phyloP scores from a whole-genome alignment of 2,329 filamentous ascomycete genomes.

The Cladosporium sp. region DNA sequence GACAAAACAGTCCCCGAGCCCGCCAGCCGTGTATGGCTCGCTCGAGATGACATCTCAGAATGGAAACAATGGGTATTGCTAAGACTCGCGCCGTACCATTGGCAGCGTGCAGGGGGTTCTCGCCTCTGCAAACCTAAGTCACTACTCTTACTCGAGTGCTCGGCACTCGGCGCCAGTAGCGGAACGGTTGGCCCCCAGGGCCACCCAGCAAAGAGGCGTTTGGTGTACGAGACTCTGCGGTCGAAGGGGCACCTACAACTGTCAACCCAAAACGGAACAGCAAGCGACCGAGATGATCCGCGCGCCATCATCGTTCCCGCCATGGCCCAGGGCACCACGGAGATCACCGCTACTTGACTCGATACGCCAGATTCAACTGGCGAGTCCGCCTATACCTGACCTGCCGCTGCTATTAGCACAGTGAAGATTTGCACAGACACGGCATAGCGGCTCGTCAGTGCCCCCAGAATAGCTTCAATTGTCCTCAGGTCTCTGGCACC shows the following conservation, averaged over 20 bases:
- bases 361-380: conserved; percentile 6
- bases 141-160: conserved; percentile 3
- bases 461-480: neutral
- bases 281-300: conserved; percentile 4
- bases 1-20: neutral
- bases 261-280: conserved; percentile 3
- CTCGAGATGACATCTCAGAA: conserved; percentile 6
- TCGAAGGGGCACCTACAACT: neutral
- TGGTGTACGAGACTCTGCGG: conserved; percentile 1
- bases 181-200: neutral
- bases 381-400: conserved; percentile 2
- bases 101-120: conserved; percentile 18
- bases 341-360: conserved; percentile 9
- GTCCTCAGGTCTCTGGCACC: conserved; percentile 1
- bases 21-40: conserved; percentile 2
- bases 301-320: neutral
- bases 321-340: conserved; percentile 4
- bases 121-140: conserved; percentile 11
- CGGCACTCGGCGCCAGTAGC: conserved; percentile 13
- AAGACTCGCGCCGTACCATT: conserved; percentile 19
- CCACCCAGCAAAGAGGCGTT: neutral
- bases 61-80: conserved; percentile 18
- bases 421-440: conserved; percentile 8
- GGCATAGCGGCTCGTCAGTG: neutral
- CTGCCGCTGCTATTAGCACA: neutral